These are phyloP conservation scores for Pythium angustatum DNA, from an alignment of 352 stramenopile genomes.

Conservation along the genomic window DNA sequence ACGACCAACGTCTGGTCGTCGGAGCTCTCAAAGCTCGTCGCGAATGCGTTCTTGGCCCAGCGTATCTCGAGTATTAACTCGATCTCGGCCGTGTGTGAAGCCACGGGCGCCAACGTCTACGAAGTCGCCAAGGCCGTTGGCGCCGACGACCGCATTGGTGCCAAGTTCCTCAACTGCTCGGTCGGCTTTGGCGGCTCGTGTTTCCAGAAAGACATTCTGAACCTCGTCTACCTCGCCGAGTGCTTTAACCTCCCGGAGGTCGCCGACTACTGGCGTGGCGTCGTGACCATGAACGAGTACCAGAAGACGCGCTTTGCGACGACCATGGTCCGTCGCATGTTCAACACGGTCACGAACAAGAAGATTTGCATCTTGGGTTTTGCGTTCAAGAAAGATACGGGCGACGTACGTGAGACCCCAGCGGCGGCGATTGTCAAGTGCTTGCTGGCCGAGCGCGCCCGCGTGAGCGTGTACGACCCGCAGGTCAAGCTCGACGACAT, in stretches of 20 bases:
- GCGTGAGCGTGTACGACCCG: slow-evolving; percentile 98
- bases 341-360: slow-evolving; percentile 99
- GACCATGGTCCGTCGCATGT: slow-evolving; percentile 98
- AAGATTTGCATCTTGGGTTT: slow-evolving; percentile 99
- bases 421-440: slow-evolving; percentile 97
- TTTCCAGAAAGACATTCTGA: slow-evolving; percentile 99
- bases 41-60: slow-evolving; percentile 99
- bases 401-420: slow-evolving; percentile 98
- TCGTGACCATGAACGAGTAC: slow-evolving; percentile 99
- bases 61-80: slow-evolving; percentile 99
- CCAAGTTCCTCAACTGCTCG: slow-evolving; percentile 97
- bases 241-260: slow-evolving; percentile 97
- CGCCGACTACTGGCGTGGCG: slow-evolving; percentile 98
- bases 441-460: slow-evolving; percentile 95
- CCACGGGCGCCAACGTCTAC: slow-evolving; percentile 96
- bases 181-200: slow-evolving; percentile 99
- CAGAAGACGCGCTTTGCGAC: slow-evolving; percentile 99
- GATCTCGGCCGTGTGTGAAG: slow-evolving; percentile 99
- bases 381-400: slow-evolving; percentile 99
- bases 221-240: slow-evolving; percentile 99
- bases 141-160: slow-evolving; percentile 97
- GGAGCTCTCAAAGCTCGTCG: slow-evolving; percentile 99
- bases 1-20: slow-evolving; percentile 99
- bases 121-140: slow-evolving; percentile 98
- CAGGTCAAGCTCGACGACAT: slow-evolving; percentile 97